Percentiles rank a stretch among this genome's conserved stretches.
Conservation (phyloP, 208 protist genomes). For the Trypanosoma platydactyli region DNA sequence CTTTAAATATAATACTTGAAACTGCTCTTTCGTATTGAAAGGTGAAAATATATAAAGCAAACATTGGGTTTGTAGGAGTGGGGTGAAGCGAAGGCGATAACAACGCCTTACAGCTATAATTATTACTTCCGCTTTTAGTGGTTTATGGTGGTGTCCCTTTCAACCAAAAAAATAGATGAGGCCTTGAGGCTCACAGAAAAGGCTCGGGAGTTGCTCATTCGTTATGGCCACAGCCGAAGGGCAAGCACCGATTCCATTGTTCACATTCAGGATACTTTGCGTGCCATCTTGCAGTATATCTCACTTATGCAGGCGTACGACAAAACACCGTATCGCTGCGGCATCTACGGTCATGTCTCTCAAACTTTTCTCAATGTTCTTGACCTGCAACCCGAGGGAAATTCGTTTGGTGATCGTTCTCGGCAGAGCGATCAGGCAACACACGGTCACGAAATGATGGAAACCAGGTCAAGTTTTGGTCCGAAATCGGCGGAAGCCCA, state of each 20-base stretch:
- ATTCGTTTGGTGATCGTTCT: background rate
- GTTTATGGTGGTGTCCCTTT: conserved; percentile 13
- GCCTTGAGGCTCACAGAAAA: conserved; percentile 17
- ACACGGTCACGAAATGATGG: background rate
- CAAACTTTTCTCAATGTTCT: conserved; percentile 27
- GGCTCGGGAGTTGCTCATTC: conserved; percentile 22
- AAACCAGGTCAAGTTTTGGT: background rate
- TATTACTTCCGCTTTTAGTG: conserved; percentile 2
- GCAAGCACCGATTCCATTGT: conserved; percentile 10
- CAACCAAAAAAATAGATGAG: conserved; percentile 27
- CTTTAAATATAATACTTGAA: too few species aligned
- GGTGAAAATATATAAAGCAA: too few species aligned
- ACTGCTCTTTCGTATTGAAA: too few species aligned
- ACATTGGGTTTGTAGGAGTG: too few species aligned
- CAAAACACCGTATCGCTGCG: conserved; percentile 12
- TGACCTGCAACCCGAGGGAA: conserved; percentile 23
- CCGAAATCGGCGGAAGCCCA: background rate
- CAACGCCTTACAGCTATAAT: background rate
- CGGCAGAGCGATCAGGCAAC: background rate
- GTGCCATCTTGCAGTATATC: conserved; percentile 19
- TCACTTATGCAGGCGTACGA: conserved; percentile 34
- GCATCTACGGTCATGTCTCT: conserved; percentile 28
- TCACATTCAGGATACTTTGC: conserved; percentile 22
- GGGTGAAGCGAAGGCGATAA: background rate
- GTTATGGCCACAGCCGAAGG: conserved; percentile 22